Percentiles rank a stretch among this genome's conserved stretches.
Conservation (phyloP, 1,284 basidiomycete genomes). For the Meripilus lineatus region DNA sequence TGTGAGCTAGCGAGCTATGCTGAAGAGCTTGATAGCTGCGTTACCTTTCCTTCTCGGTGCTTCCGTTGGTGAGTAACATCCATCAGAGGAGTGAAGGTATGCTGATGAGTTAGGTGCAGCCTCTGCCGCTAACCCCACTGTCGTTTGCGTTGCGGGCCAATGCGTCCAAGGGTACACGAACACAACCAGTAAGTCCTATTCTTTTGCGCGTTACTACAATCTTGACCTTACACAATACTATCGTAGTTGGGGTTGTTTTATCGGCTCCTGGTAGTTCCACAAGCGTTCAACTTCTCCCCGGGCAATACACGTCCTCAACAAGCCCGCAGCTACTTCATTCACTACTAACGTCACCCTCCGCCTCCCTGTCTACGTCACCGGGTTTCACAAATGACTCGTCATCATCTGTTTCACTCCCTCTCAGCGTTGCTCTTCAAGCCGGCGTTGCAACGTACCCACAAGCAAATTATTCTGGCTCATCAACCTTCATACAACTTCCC, state of each 20-base stretch:
- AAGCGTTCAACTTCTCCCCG: constrained; percentile 62
- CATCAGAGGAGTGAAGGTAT: no score
- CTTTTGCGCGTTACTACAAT: neutral
- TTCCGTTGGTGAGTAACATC: constrained; percentile 38
- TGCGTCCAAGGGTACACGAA: constrained; percentile 72
- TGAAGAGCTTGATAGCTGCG: constrained; percentile 38
- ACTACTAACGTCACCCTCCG: constrained; percentile 57
- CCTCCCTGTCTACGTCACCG: constrained; percentile 49
- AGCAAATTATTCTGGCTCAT: constrained; percentile 57
- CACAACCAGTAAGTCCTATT: constrained; percentile 50
- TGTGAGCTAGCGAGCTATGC: constrained; percentile 32
- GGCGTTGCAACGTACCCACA: constrained; percentile 59
- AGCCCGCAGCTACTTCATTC: constrained; percentile 67
- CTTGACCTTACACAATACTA: constrained; percentile 14
- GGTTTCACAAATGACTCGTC: constrained; percentile 52
- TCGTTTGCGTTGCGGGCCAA: constrained; percentile 79
- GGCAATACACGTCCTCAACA: constrained; percentile 65
- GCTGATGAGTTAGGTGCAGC: no score
- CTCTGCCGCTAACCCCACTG: constrained; percentile 47
- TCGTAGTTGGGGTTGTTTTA: constrained; percentile 59
- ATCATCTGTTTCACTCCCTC: constrained; percentile 49
- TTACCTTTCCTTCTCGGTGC: constrained; percentile 39
- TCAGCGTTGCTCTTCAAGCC: constrained; percentile 59
- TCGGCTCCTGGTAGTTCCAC: constrained; percentile 48
- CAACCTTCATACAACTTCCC: constrained; percentile 53